Conservation (phyloP, 2,329 filamentous ascomycete genomes). For the Daldinia sp. region DNA sequence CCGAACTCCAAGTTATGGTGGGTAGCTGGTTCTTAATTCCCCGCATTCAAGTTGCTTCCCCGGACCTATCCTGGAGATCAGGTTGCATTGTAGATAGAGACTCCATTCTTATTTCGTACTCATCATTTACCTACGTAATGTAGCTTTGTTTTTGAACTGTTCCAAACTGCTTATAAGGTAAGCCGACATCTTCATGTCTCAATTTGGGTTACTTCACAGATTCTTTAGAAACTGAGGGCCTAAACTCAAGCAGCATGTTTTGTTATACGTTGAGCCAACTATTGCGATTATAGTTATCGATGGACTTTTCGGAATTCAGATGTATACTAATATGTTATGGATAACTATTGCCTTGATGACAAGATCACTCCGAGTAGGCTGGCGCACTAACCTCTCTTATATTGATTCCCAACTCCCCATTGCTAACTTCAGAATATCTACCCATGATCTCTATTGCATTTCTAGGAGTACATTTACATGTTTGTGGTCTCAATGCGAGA, state of each 20-base stretch:
- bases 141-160: too few species aligned
- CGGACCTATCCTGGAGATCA: neutral
- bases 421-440: too few species aligned
- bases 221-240: neutral
- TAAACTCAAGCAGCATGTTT: neutral
- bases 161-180: too few species aligned
- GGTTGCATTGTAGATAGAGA: slow-evolving; percentile 1
- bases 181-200: neutral
- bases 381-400: too few species aligned
- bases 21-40: neutral
- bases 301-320: too few species aligned
- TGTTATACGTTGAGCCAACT: neutral
- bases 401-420: too few species aligned
- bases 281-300: neutral
- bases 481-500: too few species aligned
- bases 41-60: neutral
- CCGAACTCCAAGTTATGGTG: neutral
- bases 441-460: too few species aligned
- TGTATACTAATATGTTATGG: too few species aligned
- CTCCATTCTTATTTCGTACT: neutral
- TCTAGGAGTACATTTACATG: too few species aligned
- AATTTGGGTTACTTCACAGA: neutral
- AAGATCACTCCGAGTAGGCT: too few species aligned
- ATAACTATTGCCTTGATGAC: neutral
- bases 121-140: neutral